Conservation (phyloP, 306 rosid species). For the Lotus japonicus region DNA sequence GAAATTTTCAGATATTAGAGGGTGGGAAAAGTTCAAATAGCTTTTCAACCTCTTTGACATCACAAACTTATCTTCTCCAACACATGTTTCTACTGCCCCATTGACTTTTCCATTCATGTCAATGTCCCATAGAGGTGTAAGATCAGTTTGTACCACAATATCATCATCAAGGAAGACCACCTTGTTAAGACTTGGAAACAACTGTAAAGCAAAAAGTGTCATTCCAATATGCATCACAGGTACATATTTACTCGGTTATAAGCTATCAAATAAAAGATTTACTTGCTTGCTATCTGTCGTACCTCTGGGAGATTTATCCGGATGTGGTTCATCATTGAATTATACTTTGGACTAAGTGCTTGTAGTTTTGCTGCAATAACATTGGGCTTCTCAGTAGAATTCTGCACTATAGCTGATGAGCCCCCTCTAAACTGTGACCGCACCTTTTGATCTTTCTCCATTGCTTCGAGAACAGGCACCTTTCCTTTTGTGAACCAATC, state of each 20-base stretch:
- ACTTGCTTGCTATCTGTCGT: slow-evolving; percentile 4
- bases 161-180: slow-evolving; percentile 96
- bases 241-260: no score
- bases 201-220: slow-evolving; percentile 37
- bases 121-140: slow-evolving; percentile 96
- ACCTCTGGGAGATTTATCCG: slow-evolving; percentile 98
- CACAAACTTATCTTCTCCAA: slow-evolving; percentile 89
- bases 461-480: slow-evolving; percentile 96
- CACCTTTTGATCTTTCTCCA: slow-evolving; percentile 93
- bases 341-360: slow-evolving; percentile 96
- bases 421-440: slow-evolving; percentile 90
- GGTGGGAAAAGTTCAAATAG: slow-evolving; percentile 98
- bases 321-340: slow-evolving; percentile 95
- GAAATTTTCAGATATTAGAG: slow-evolving; percentile 54
- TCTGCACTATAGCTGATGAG: slow-evolving; percentile 81
- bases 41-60: slow-evolving; percentile 89
- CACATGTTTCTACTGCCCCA: slow-evolving; percentile 96
- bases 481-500: slow-evolving; percentile 93
- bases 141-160: slow-evolving; percentile 93
- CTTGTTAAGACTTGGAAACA: slow-evolving; percentile 90
- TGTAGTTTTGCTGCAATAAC: slow-evolving; percentile 90
- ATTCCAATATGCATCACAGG: slow-evolving; percentile 18
- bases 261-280: background rate
- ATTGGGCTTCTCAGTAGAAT: slow-evolving; percentile 69
- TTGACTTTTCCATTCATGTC: slow-evolving; percentile 89